Percentiles rank a stretch among this genome's conserved stretches.
Conservation (phyloP, 768 basidiomycete genomes). For the Mycena epipterygia region DNA sequence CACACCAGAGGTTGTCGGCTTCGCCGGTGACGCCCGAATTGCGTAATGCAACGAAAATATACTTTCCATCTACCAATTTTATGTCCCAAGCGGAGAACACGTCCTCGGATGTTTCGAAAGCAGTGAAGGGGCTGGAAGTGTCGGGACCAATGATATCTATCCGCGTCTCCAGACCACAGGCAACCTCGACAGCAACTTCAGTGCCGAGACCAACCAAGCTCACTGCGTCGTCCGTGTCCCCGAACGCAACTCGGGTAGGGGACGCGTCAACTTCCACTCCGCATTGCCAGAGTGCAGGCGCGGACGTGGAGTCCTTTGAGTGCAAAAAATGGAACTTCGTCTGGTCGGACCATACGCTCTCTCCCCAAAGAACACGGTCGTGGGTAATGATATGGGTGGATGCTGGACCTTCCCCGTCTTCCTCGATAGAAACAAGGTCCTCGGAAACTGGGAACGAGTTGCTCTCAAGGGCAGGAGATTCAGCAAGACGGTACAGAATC, state of each 20-base stretch:
- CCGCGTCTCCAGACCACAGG: slow-evolving; percentile 26
- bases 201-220: neutral
- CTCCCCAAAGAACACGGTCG: neutral
- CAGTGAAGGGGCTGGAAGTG: slow-evolving; percentile 1
- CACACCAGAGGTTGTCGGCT: slow-evolving; percentile 29
- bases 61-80: slow-evolving; percentile 18
- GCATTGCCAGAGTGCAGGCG: slow-evolving; percentile 23
- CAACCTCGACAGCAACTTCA: slow-evolving; percentile 27
- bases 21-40: slow-evolving; percentile 34
- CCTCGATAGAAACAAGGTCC: slow-evolving; percentile 20
- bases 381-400: slow-evolving; percentile 24
- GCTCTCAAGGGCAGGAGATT: slow-evolving; percentile 19
- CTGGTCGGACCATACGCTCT: slow-evolving; percentile 23
- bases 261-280: neutral
- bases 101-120: slow-evolving; percentile 27
- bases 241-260: slow-evolving; percentile 15
- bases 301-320: neutral
- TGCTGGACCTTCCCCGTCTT: neutral
- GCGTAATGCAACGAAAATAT: slow-evolving; percentile 25
- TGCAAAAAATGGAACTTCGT: slow-evolving; percentile 20
- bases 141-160: slow-evolving; percentile 24
- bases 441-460: slow-evolving; percentile 22
- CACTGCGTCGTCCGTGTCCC: slow-evolving; percentile 27
- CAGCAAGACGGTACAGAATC: slow-evolving; percentile 22
- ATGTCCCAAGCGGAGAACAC: slow-evolving; percentile 28